These are phyloP conservation scores for Ogataea siamensis DNA, from an alignment of 805 yeast species.

Conservation along the genomic window DNA sequence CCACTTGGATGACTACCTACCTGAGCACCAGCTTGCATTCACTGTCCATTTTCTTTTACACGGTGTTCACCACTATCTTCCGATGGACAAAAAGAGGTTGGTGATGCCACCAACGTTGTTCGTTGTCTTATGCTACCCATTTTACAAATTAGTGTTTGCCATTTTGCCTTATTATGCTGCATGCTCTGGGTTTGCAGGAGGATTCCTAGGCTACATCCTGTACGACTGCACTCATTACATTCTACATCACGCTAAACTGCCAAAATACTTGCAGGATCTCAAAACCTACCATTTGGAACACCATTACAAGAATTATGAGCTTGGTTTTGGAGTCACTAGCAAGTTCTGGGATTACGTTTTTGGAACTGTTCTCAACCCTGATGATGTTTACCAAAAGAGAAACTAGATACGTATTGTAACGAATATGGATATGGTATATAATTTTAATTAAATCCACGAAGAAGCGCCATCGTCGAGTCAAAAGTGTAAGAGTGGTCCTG, in stretches of 20 bases:
- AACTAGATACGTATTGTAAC: slow-evolving; percentile 20
- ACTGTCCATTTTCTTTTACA: slow-evolving; percentile 87
- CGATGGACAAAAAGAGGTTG: slow-evolving; percentile 91
- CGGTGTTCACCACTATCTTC: slow-evolving; percentile 95
- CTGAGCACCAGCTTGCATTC: slow-evolving; percentile 71
- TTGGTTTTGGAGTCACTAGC: slow-evolving; percentile 95
- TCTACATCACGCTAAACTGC: slow-evolving; percentile 85
- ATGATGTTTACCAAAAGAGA: slow-evolving; percentile 43
- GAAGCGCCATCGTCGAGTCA: slow-evolving; percentile 19
- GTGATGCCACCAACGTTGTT: slow-evolving; percentile 96
- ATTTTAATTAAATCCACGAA: slow-evolving; percentile 9
- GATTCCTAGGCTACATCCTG: slow-evolving; percentile 86
- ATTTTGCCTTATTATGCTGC: slow-evolving; percentile 81
- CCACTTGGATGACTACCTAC: slow-evolving; percentile 86
- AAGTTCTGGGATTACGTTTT: slow-evolving; percentile 93
- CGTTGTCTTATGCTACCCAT: slow-evolving; percentile 68
- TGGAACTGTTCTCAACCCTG: slow-evolving; percentile 67
- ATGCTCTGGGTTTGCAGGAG: slow-evolving; percentile 93
- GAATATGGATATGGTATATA: slow-evolving; percentile 6
- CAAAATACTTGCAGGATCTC: slow-evolving; percentile 68
- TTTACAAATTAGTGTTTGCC: slow-evolving; percentile 72
- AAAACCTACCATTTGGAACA: slow-evolving; percentile 95
- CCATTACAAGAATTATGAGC: slow-evolving; percentile 94
- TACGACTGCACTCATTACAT: slow-evolving; percentile 95
- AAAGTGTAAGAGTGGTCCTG: slow-evolving; percentile 12